A percentile compares a stretch with the other conserved stretches of the same genome.
Conservation (phyloP, 805 yeast genomes). For the Candida dajiaensis region DNA sequence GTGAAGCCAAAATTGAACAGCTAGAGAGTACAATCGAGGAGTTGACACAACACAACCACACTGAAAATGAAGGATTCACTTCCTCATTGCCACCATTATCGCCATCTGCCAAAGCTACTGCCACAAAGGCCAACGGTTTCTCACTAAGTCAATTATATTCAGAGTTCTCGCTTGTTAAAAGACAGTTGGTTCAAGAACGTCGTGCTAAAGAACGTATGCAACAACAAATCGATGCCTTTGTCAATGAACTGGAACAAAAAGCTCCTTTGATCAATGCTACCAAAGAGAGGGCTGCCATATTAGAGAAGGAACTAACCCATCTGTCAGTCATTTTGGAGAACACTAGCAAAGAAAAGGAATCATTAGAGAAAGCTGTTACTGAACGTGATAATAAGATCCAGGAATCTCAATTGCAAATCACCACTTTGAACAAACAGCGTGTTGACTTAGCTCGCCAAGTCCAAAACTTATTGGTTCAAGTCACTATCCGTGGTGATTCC, state of each 20-base stretch:
- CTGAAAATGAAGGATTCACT: constrained; percentile 15
- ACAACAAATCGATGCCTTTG: constrained; percentile 61
- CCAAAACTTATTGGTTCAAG: constrained; percentile 64
- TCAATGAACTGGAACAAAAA: constrained; percentile 69
- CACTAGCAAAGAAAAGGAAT: constrained; percentile 42
- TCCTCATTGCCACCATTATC: constrained; percentile 33
- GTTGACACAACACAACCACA: constrained; percentile 23
- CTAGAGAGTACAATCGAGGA: constrained; percentile 42
- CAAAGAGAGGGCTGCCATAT: constrained; percentile 47
- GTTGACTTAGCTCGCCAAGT: constrained; percentile 78
- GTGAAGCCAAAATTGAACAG: constrained; percentile 37
- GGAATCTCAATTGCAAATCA: constrained; percentile 29
- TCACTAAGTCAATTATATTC: constrained; percentile 62
- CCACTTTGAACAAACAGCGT: constrained; percentile 48
- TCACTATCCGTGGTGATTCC: constrained; percentile 49
- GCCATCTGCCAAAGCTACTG: constrained; percentile 52
- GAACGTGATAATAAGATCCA: constrained; percentile 20
- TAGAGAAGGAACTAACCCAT: constrained; percentile 52
- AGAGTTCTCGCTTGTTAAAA: constrained; percentile 58
- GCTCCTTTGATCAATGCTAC: constrained; percentile 72
- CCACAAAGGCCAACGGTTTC: constrained; percentile 41
- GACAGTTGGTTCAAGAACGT: constrained; percentile 62
- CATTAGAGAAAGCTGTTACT: constrained; percentile 23
- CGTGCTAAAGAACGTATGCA: constrained; percentile 67
- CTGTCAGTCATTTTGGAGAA: constrained; percentile 51